Conservation (phyloP, 2,329 filamentous ascomycete species). For the Pseudopyricularia javanii region DNA sequence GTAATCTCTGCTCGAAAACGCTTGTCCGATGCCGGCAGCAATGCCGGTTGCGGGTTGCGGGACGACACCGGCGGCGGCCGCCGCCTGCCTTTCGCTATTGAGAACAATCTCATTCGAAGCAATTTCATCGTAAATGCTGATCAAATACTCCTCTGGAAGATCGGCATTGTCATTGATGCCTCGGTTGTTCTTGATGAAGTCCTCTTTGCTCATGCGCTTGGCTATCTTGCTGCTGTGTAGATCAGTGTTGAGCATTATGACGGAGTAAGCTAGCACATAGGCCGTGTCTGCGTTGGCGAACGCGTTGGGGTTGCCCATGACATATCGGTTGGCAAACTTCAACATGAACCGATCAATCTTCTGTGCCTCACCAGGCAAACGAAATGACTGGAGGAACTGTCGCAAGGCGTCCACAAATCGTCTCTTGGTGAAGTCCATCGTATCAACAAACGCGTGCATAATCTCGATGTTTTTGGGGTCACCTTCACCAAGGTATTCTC, state of each 20-base stretch:
- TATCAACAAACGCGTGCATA: slow-evolving; percentile 96
- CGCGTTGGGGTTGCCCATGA: slow-evolving; percentile 87
- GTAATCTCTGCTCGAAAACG: slow-evolving; percentile 79
- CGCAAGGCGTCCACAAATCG: slow-evolving; percentile 88
- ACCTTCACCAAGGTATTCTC: slow-evolving; percentile 89
- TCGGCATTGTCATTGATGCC: slow-evolving; percentile 96
- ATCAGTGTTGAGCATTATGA: slow-evolving; percentile 94
- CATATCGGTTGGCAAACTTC: slow-evolving; percentile 95
- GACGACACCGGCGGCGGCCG: slow-evolving; percentile 61
- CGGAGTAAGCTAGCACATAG: slow-evolving; percentile 90
- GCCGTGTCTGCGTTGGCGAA: slow-evolving; percentile 98
- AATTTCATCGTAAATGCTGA: slow-evolving; percentile 87
- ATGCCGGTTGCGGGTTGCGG: slow-evolving; percentile 54
- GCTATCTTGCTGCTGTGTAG: slow-evolving; percentile 79
- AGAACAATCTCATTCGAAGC: slow-evolving; percentile 84
- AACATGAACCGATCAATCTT: slow-evolving; percentile 99
- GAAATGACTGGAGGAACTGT: slow-evolving; percentile 87
- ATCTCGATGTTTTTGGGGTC: slow-evolving; percentile 88
- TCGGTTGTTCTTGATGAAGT: slow-evolving; percentile 98
- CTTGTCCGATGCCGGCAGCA: slow-evolving; percentile 74
- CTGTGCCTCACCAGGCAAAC: slow-evolving; percentile 88
- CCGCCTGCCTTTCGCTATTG: slow-evolving; percentile 80
- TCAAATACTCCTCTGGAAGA: slow-evolving; percentile 83
- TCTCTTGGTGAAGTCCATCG: slow-evolving; percentile 84
- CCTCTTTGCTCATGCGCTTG: slow-evolving; percentile 83